phyloP scores from a whole-genome alignment of 106 monocot genomes.

The Dactylorhiza incarnata region DNA sequence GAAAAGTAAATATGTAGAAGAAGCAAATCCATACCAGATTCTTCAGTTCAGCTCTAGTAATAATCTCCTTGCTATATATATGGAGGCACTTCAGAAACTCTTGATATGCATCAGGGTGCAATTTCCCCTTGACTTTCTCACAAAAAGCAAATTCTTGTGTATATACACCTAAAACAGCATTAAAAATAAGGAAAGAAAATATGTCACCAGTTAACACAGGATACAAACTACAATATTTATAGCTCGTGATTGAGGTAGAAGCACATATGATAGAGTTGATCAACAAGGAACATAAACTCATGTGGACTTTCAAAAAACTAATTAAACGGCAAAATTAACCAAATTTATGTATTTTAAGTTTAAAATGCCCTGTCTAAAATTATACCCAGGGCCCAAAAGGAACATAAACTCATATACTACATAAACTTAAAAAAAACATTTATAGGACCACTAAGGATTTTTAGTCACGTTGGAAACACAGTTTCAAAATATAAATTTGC shows the following conservation, averaged over 20 bases:
- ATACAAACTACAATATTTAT: not conserved
- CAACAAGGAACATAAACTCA: no score
- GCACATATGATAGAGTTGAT: no score
- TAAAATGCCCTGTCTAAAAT: not conserved
- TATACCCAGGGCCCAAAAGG: not conserved
- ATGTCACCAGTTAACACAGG: not conserved
- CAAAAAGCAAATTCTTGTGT: constrained; percentile 73
- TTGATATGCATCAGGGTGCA: constrained; percentile 72
- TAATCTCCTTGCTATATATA: constrained; percentile 91
- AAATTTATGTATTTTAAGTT: not conserved
- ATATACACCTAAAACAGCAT: constrained; percentile 46
- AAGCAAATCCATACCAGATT: constrained; percentile 45
- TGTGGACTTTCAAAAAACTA: not conserved
- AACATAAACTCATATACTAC: not conserved
- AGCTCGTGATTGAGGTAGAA: not conserved
- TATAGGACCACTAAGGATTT: not conserved
- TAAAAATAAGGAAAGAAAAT: not conserved
- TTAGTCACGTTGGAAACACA: not conserved
- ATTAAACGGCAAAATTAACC: not conserved
- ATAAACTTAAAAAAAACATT: not conserved
- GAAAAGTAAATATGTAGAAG: not conserved
- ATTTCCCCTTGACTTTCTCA: constrained; percentile 89
- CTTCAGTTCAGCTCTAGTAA: constrained; percentile 70
- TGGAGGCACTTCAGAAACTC: constrained; percentile 96
- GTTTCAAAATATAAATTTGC: not conserved